These are phyloP conservation scores for Limnanthes douglasii DNA, from an alignment of 345 rosid species.

Conservation along the genomic window DNA sequence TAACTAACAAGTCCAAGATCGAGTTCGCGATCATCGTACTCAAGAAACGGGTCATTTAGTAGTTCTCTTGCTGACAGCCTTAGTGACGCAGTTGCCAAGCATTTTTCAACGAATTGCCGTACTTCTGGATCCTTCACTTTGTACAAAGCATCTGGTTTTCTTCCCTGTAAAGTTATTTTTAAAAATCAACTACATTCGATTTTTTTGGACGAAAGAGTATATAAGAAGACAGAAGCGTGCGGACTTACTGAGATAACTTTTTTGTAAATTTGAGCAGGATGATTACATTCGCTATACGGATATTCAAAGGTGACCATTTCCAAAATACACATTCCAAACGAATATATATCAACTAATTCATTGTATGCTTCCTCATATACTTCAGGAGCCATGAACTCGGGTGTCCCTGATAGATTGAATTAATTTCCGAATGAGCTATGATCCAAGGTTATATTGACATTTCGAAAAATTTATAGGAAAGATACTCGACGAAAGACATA, in stretches of 20 bases:
- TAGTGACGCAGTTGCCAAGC: conserved; percentile 64
- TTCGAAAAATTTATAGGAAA: no score
- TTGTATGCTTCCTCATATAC: conserved; percentile 93
- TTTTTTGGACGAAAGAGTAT: conserved; percentile 9
- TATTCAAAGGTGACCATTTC: conserved; percentile 98
- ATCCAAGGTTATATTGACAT: no score
- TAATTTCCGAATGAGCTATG: no score
- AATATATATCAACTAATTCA: conserved; percentile 91
- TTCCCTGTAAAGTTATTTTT: conserved; percentile 40
- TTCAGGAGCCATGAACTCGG: conserved; percentile 99
- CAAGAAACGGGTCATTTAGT: conserved; percentile 71
- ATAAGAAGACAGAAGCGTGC: conserved; percentile 1
- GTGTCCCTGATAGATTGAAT: conserved; percentile 80
- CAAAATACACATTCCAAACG: conserved; percentile 95
- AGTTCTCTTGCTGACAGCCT: conserved; percentile 87
- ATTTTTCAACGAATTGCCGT: conserved; percentile 66
- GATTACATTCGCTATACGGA: conserved; percentile 87
- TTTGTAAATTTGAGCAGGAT: conserved; percentile 98
- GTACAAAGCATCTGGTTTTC: conserved; percentile 78
- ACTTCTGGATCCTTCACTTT: conserved; percentile 77
- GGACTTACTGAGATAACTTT: conserved; percentile 88
- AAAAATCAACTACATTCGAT: background rate
- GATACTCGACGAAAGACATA: no score
- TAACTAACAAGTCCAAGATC: conserved; percentile 32
- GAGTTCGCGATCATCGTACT: conserved; percentile 35